Evolutionary conservation across 345 rosid species (phyloP), one percentile per base, ranked within the genome.

Genomic region (Theobroma cacao): DNA sequence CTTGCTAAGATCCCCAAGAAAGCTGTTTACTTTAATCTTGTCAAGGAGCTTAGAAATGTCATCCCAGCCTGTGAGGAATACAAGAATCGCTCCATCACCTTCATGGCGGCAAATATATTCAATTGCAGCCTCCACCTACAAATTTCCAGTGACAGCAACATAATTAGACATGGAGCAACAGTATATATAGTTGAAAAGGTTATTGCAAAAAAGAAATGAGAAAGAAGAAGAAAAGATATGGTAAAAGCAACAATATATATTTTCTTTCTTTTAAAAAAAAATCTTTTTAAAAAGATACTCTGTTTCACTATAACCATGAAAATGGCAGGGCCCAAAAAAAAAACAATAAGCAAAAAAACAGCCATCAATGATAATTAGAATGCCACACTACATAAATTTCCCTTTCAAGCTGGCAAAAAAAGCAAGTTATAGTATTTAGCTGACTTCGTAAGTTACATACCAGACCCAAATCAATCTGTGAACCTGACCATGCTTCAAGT

Each of bases 11-110:
- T 93, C 90, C 77, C 98, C 97, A 84, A 95, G 90, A 75, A 91
- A 81, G 73, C 76, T 87, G 87, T 95, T 93, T 75, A 82, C 89
- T 82, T 91, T 89, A 47, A 95, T 82, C 82, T 81, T 89, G 78
- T 93, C 98, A 69, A 89, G 89, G 68, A 95, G 90, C 86, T 92
- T 91, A 24, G 96, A 91, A 67, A 95, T 95, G 75, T 95, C 98
- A 91, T 93, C 98, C 99, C 99, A 93, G 69, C 99, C 98, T 0
- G 99, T 89, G 68, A 95, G 95, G 82, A 95, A 95, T 59, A 95
- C 96, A 75, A 95, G 98, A 89, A 95, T 85, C 11, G 99, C 99
- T 77, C 99, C 99, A 81, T 79, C 90, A 74, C 87, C 89, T 90
- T 93, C 97, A 87, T 80, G 84, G 77, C 88, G 84, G 79, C 99